Percentiles rank a stretch among this genome's conserved stretches.
Evolutionary conservation across 2,329 filamentous ascomycete species (phyloP).

Genomic region (Magnaporthiopsis incrustans): DNA sequence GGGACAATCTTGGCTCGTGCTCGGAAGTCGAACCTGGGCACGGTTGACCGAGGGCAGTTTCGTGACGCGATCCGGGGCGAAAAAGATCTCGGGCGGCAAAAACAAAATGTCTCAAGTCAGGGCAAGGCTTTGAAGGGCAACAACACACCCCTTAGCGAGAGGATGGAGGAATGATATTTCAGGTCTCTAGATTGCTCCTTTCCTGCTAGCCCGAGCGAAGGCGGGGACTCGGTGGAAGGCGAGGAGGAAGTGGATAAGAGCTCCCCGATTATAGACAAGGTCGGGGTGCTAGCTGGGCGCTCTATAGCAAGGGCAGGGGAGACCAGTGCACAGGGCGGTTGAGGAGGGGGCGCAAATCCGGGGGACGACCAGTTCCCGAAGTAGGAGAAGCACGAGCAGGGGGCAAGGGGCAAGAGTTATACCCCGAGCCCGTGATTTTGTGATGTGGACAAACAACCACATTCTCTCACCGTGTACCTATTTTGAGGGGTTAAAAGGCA

Average conservation of each 20-base stretch:
- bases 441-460: not conserved
- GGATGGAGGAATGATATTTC: not conserved
- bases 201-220: not conserved
- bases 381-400: not conserved
- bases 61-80: too few relatives aligned
- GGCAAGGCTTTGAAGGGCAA: not conserved
- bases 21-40: not conserved
- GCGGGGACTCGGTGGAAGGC: not conserved
- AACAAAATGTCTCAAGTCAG: not conserved
- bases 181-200: not conserved
- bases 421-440: not conserved
- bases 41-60: not conserved
- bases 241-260: not conserved
- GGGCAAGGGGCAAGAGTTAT: not conserved
- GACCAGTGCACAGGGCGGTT: not conserved
- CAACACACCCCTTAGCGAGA: not conserved
- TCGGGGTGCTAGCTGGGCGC: too few relatives aligned
- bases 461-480: not conserved
- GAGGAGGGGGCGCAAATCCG: not conserved
- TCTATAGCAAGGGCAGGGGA: not conserved
- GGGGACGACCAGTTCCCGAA: not conserved
- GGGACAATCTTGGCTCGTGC: not conserved
- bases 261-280: not conserved
- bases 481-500: not conserved
- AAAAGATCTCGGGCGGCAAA: not conserved